phyloP scores from a whole-genome alignment of 2,329 filamentous ascomycete genomes.

The Trichoderma sp. region DNA sequence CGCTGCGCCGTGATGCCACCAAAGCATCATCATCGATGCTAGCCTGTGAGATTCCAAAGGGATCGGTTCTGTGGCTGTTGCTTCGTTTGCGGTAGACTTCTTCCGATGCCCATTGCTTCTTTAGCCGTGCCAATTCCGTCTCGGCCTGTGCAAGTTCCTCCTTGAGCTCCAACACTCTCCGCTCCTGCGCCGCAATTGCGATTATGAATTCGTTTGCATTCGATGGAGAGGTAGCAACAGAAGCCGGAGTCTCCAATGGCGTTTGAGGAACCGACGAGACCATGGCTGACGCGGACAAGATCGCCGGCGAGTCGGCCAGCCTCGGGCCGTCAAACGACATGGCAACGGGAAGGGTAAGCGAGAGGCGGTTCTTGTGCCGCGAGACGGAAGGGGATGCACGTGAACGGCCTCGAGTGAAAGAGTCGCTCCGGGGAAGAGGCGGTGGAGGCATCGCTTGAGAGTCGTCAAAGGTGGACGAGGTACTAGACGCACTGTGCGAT shows the following conservation, averaged over 20 bases:
- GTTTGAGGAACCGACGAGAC: slow-evolving; percentile 51
- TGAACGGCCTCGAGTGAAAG: slow-evolving; percentile 44
- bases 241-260: slow-evolving; percentile 47
- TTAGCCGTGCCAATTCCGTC: slow-evolving; percentile 70
- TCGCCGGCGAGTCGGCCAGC: slow-evolving; percentile 45
- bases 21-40: slow-evolving; percentile 35
- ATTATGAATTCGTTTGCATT: slow-evolving; percentile 75
- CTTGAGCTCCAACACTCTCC: slow-evolving; percentile 83
- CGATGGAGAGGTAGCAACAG: slow-evolving; percentile 43
- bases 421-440: slow-evolving; percentile 27
- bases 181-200: slow-evolving; percentile 88
- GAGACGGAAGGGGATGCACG: slow-evolving; percentile 57
- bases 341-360: slow-evolving; percentile 63
- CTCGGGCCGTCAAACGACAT: slow-evolving; percentile 45
- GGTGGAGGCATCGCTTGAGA: slow-evolving; percentile 39
- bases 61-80: slow-evolving; percentile 31
- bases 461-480: slow-evolving; percentile 12
- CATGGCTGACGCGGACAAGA: slow-evolving; percentile 44
- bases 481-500: slow-evolving; percentile 16
- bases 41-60: slow-evolving; percentile 5
- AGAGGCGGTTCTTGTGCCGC: slow-evolving; percentile 59
- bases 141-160: slow-evolving; percentile 90
- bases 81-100: slow-evolving; percentile 76
- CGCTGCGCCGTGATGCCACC: slow-evolving; percentile 41
- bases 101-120: slow-evolving; percentile 78